These are phyloP conservation scores for Saussurea involucrata DNA, from an alignment of 129 eudicot species.

Conservation along the genomic window DNA sequence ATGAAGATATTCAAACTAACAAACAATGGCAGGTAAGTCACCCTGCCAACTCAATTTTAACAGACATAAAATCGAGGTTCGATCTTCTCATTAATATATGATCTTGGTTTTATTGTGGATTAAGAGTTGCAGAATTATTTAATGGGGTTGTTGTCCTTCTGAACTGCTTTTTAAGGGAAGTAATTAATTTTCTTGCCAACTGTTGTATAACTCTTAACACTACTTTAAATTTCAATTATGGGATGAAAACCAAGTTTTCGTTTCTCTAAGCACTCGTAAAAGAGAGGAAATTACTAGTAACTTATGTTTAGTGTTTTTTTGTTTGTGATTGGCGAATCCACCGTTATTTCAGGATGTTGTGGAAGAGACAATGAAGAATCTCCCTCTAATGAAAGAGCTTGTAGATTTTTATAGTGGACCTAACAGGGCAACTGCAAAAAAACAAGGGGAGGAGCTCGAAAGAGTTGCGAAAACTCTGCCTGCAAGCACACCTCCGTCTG, in stretches of 20 bases:
- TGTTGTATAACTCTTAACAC: background rate
- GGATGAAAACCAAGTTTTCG: background rate
- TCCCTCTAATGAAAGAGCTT: constrained; percentile 69
- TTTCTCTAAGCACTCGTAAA: background rate
- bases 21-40: constrained; percentile 89
- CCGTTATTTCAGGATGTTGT: constrained; percentile 52
- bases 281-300: background rate
- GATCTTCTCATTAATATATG: background rate
- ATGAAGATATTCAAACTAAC: constrained; percentile 69
- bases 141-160: background rate
- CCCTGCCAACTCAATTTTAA: background rate
- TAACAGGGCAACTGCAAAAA: constrained; percentile 73
- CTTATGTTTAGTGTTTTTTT: background rate
- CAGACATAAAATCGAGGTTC: background rate
- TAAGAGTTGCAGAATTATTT: background rate
- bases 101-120: background rate
- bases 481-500: constrained; percentile 55
- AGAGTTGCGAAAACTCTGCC: constrained; percentile 95
- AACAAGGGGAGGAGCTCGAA: constrained; percentile 77
- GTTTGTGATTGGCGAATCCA: background rate
- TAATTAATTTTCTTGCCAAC: background rate
- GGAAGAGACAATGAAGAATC: constrained; percentile 67
- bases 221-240: background rate
- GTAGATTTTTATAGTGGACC: constrained; percentile 87
- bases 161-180: background rate